Evolutionary conservation across 164 flowering plant species (phyloP), one percentile per base, ranked within the genome.

Genomic region (Cinnamomum chago): DNA sequence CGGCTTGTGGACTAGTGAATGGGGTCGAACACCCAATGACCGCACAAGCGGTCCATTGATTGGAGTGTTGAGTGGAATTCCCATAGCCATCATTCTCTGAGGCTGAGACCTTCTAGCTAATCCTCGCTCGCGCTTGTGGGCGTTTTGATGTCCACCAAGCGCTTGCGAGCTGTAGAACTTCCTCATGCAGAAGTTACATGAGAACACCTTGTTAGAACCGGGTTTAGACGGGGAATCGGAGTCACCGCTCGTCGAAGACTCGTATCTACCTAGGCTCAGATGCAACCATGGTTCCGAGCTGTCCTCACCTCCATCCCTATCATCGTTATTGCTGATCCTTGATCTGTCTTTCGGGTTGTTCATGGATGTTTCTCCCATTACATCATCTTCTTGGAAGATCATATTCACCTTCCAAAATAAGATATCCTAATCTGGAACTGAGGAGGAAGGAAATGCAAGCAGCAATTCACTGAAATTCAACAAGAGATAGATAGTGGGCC

Each of bases 181-280:
- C 69, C 91, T 86, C 88, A 77, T 81, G 84, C 91, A 88, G 73
- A 83, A 88, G 78, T 86, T 88, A 79, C 91, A 88, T 1, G 88
- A 83, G 81, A 85, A 88, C 33, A 86, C 79, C 80, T 83, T 88
- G 76, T 84, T 79, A 12, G 79, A 47, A 23, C 73, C 33, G 24
- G 81, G 69, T 72, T 75, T 85, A 15, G 80, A 71, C 11, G 69
- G 73, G 18, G 75, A 58, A 30, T 83, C 83, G 17, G 72, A 69
- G 10, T 76, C 81, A 70, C 74, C 83, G 25, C 55, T 72, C 65
- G 74, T 58, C 1, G 62, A 67, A 14, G 83, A 55, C 13, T 80
- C 77, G 17, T 73, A 75, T 68, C 52, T 67, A 20, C 84, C 82
- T 24, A 86, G 82, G 79, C 88, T 79, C 71, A 88, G 72, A 75